Evolutionary conservation across 2,329 filamentous ascomycete species (phyloP), one percentile per base, ranked within the genome.

Genomic region (Rutstroemia sydowiana): DNA sequence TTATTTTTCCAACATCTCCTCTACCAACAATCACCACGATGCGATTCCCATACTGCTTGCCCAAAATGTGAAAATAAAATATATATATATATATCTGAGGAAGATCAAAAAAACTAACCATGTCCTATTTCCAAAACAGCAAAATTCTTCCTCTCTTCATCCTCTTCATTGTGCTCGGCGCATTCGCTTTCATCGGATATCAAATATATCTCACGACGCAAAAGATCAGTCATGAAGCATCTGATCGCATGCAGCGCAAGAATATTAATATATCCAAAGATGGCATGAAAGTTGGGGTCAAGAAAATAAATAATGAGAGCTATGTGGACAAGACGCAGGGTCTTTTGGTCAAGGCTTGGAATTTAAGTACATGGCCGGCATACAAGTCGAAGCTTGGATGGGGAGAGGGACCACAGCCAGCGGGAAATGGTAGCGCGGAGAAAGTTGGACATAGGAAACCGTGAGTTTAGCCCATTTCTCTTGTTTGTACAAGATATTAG

Each of bases 201-300:
- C 82, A 87, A 55, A 76, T 90, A 66, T 90, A 86, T 69, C 69
- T 85, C 50, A 82, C 81, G 69, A 75, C 79, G 51, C 75, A 74
- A 69, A 77, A 86, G 67, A 82, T 91, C 61, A 77, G 79, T 55
- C 73, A 79, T 54, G 75, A 78, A 53, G 84, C 85, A 43, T 78
- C 77, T 45, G 75, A 84, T 68, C 81, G 81, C 64, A 86, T 90
- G 79, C 81, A 84, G 66, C 81, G 81, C 71, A 87, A 85, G 72
- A 85, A 90, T 66, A 78, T 91, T 52, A 74, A 81, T 37, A 86
- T 89, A 68, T 84, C 82, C 36, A 88, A 87, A 66, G 86, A 89
- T 52, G 87, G 87, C 51, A 70, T 87, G 55, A 78, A 79, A 55
- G 84, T 91, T 41, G 82, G 82, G 45, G 77, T 91, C 55, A 85